Percentiles rank a stretch among this genome's conserved stretches.
These are phyloP conservation scores for Mucor saturninus DNA, from an alignment of 371 early-diverging fungal species.

Conservation along the genomic window DNA sequence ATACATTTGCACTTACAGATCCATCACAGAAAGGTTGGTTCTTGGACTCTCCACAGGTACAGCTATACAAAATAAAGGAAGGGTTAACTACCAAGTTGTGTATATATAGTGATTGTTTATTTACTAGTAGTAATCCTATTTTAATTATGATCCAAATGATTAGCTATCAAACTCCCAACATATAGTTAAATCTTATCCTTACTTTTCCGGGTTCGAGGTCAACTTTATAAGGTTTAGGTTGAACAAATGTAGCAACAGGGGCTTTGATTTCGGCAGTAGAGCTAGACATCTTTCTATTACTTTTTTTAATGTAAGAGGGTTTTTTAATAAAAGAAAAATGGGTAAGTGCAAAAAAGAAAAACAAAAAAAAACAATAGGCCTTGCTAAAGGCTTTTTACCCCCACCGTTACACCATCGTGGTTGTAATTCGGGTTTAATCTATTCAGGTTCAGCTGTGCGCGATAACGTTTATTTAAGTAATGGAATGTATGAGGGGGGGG, in stretches of 20 bases:
- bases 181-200: not conserved
- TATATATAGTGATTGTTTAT: not conserved
- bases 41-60: conserved; percentile 44
- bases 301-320: conserved; percentile 22
- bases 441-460: not conserved
- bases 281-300: conserved; percentile 13
- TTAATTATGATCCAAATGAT: not conserved
- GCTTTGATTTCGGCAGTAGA: conserved; percentile 1
- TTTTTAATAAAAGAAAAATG: not conserved
- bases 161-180: too few relatives aligned
- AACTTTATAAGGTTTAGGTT: conserved; percentile 39
- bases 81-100: not conserved
- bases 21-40: conserved; percentile 48
- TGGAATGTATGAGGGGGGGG: too few relatives aligned
- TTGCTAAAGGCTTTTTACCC: not conserved
- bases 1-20: conserved; percentile 26
- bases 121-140: conserved; percentile 42
- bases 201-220: conserved; percentile 43
- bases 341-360: not conserved
- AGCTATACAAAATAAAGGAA: conserved; percentile 17
- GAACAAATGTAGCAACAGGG: conserved; percentile 36
- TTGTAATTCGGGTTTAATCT: not conserved
- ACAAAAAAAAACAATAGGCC: not conserved
- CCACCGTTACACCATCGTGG: conserved; percentile 2
- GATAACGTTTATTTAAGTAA: too few relatives aligned